Base-by-base conservation (phyloP, 148 eudicot genomes). In the Simmondsia chinensis region DNA sequence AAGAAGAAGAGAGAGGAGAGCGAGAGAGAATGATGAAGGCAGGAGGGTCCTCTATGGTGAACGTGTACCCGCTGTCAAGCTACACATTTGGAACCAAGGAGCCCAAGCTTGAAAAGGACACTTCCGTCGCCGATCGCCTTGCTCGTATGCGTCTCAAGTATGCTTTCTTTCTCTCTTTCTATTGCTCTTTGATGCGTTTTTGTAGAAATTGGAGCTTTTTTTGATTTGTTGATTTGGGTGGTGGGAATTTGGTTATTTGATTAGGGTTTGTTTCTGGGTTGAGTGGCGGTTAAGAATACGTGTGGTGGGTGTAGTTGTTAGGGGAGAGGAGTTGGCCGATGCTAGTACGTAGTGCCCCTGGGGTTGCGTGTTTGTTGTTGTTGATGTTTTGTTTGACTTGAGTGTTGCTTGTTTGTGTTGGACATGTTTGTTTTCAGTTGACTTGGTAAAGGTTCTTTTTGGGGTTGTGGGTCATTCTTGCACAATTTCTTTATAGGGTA, bases 101-200 rank as follows among this genome's bases (percentile, higher is more conserved):
- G 46, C 83, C 94, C 21, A 88, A 88, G 55, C 73, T 88, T 63
- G 97, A 88, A 65, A 88, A 88, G 61, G 97, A 88, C 29, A 83
- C 94, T 33, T 88, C 97, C 30, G 94, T 88, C 43, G 91, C 97
- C 28, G 96, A 88, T 61, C 94, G 94, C 43, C 89, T 88, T 39
- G 81, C 97, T 56, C 91, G 97, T 14, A 88, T 88, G 97, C 80
- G 71, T 75, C 50, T 71, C 87, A 88, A 88, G 96, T 83, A 61
- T 20, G 43, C 41, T 10, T 5, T 29, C 6, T 5, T 15, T 24
- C 1, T n/a, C 31, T 38, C 8, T 16, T 33, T 21, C 19, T 1
- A 40, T 46, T 30, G 13, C 9, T 37, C 6, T 19, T 16, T 39
- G 2, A 2, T 7, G 1, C 17, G 2, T 18, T 20, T 10, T 15